Evolutionary conservation across 768 basidiomycete species (phyloP), one percentile per base, ranked within the genome.

Genomic region (Psilocybe sp.): DNA sequence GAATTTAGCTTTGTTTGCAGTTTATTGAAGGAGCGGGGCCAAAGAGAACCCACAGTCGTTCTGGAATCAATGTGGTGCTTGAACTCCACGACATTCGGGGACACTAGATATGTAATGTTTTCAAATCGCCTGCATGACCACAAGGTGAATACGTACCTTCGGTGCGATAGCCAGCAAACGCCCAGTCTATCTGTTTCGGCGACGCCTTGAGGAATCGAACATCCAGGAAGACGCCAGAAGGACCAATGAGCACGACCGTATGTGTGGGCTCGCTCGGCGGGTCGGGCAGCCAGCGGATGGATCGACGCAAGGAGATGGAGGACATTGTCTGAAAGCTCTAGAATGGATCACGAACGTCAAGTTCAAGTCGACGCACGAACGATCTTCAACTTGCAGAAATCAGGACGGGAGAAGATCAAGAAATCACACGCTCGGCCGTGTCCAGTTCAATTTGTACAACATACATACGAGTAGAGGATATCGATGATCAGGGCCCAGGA

Each of bases 111-210:
- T 6, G n/a, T 8, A 31, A n/a, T n/a, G n/a, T n/a, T n/a, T n/a
- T n/a, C n/a, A n/a, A n/a, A n/a, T n/a, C n/a, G n/a, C n/a, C n/a
- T n/a, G n/a, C n/a, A n/a, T n/a, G n/a, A n/a, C n/a, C n/a, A n/a
- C n/a, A n/a, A n/a, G n/a, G n/a, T n/a, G n/a, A n/a, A n/a, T n/a
- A 51, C 57, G 36, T 4, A 54, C 54, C 15, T 5, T 51, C 38
- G 16, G 33, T 34, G n/a, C 70, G 59, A 52, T 64, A 68, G 20
- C 72, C 72, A 12, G 70, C 70, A 56, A 72, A 66, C 1, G 65
- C 72, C 72, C 70, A 74, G 37, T 74, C 69, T 10, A 72, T 54
- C n/a, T 40, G 16, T 15, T 55, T 50, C 1, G 57, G 43, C 2
- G 57, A 50, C 16, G 55, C 57, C 45, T 65, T 69, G n/a, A 63